phyloP scores from a whole-genome alignment of 179 eudicot species.

The Pouteria campechiana region DNA sequence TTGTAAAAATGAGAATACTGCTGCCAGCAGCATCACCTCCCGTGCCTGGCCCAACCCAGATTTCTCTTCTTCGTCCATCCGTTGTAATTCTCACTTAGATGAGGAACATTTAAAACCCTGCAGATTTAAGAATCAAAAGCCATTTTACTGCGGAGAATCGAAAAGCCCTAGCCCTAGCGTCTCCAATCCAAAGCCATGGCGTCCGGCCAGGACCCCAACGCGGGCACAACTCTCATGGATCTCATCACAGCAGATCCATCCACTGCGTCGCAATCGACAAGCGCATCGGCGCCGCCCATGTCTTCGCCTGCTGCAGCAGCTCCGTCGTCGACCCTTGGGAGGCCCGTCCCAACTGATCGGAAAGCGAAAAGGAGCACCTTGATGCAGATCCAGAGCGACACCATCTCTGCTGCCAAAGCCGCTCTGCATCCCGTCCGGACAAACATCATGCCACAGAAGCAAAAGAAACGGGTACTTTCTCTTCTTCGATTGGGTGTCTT shows the following conservation, averaged over 20 bases:
- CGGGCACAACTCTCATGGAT: slow-evolving; percentile 92
- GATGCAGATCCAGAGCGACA: slow-evolving; percentile 90
- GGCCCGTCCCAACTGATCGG: slow-evolving; percentile 36
- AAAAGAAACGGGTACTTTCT: slow-evolving; percentile 50
- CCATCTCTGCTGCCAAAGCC: slow-evolving; percentile 93
- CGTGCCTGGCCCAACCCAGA: too few relatives aligned
- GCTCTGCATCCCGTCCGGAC: slow-evolving; percentile 54
- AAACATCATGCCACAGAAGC: slow-evolving; percentile 70
- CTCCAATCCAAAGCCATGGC: too few relatives aligned
- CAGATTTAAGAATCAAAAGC: too few relatives aligned
- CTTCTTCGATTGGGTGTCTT: not conserved
- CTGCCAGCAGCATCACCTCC: too few relatives aligned
- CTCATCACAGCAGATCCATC: slow-evolving; percentile 74
- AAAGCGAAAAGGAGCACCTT: slow-evolving; percentile 55
- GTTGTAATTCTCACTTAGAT: too few relatives aligned
- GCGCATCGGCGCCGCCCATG: slow-evolving; percentile 17
- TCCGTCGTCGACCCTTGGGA: slow-evolving; percentile 20
- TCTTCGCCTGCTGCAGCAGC: slow-evolving; percentile 25
- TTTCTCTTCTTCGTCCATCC: too few relatives aligned
- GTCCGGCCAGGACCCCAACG: too few relatives aligned
- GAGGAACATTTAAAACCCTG: too few relatives aligned
- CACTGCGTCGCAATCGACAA: slow-evolving; percentile 23
- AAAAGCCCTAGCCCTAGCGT: too few relatives aligned
- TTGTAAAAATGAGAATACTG: too few relatives aligned
- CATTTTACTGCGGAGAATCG: too few relatives aligned